Conservation (phyloP, 805 yeast genomes). For the Kurtzmaniella fragi region DNA sequence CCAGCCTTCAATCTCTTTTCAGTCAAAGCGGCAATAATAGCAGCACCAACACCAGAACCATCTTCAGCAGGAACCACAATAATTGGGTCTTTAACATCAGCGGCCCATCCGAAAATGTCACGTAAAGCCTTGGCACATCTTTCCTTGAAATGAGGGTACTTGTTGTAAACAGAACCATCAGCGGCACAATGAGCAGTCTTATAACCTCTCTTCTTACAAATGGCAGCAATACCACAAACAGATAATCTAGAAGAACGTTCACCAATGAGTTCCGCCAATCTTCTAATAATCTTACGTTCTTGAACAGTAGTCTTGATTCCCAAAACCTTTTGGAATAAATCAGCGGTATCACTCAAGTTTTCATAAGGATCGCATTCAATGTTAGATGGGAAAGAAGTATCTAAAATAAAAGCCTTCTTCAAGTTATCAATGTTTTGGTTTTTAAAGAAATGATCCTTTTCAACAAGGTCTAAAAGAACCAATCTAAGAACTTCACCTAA, state of each 20-base stretch:
- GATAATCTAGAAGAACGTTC: slow-evolving; percentile 90
- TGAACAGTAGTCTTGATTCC: slow-evolving; percentile 61
- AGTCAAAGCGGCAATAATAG: slow-evolving; percentile 93
- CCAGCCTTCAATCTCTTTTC: slow-evolving; percentile 71
- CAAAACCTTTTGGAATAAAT: slow-evolving; percentile 55
- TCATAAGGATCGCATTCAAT: slow-evolving; percentile 89
- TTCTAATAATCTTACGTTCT: slow-evolving; percentile 80
- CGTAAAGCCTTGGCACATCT: slow-evolving; percentile 84
- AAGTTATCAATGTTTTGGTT: slow-evolving; percentile 64
- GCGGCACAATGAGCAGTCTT: slow-evolving; percentile 85
- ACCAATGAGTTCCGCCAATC: slow-evolving; percentile 82
- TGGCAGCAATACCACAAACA: slow-evolving; percentile 93
- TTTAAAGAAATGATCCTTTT: slow-evolving; percentile 59
- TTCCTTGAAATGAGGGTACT: slow-evolving; percentile 85
- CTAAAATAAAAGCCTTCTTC: slow-evolving; percentile 65
- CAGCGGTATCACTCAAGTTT: slow-evolving; percentile 70
- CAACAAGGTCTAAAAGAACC: slow-evolving; percentile 66
- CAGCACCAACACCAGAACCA: slow-evolving; percentile 99
- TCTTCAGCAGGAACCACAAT: slow-evolving; percentile 90
- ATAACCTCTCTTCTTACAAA: slow-evolving; percentile 80
- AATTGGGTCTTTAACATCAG: slow-evolving; percentile 57
- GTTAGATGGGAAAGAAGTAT: slow-evolving; percentile 81
- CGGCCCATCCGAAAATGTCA: slow-evolving; percentile 81
- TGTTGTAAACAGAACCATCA: slow-evolving; percentile 94
- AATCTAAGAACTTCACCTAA: slow-evolving; percentile 88